These are phyloP conservation scores for Gilbertella persicaria DNA, from an alignment of 371 early-diverging fungal species.

Conservation along the genomic window DNA sequence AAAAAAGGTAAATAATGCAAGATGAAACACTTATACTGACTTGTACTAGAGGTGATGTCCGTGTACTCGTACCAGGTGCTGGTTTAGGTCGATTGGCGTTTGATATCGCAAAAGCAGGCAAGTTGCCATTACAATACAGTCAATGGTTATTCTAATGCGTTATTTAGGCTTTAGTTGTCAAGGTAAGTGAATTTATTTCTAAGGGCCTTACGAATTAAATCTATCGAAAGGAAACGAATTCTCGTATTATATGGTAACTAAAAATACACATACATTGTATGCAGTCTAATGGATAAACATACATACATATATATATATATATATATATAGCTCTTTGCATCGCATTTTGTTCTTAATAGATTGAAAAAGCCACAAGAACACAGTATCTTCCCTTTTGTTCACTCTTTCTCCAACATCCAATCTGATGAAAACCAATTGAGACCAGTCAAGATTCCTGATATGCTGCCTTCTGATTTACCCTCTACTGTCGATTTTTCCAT, in stretches of 20 bases:
- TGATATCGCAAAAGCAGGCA: slow-evolving; percentile 77
- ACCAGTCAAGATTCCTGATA: slow-evolving; percentile 81
- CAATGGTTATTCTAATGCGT: background rate
- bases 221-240: slow-evolving; percentile 81
- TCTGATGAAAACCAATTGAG: slow-evolving; percentile 61
- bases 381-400: slow-evolving; percentile 87
- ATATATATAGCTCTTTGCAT: slow-evolving; percentile 69
- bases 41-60: slow-evolving; percentile 45
- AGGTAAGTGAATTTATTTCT: too few species aligned
- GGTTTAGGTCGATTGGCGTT: slow-evolving; percentile 90
- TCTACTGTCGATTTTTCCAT: slow-evolving; percentile 85
- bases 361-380: slow-evolving; percentile 50
- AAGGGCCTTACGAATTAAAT: too few species aligned
- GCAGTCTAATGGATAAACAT: background rate
- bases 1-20: slow-evolving; percentile 38
- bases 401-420: slow-evolving; percentile 83
- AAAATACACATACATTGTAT: background rate
- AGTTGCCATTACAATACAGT: background rate
- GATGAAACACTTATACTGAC: background rate
- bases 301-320: too few species aligned
- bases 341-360: slow-evolving; percentile 70
- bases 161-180: slow-evolving; percentile 76
- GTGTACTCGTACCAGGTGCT: slow-evolving; percentile 86
- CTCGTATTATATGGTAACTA: slow-evolving; percentile 72
- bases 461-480: slow-evolving; percentile 68